Evolutionary conservation across 306 rosid species (phyloP).

Genomic region (Inga oerstediana): DNA sequence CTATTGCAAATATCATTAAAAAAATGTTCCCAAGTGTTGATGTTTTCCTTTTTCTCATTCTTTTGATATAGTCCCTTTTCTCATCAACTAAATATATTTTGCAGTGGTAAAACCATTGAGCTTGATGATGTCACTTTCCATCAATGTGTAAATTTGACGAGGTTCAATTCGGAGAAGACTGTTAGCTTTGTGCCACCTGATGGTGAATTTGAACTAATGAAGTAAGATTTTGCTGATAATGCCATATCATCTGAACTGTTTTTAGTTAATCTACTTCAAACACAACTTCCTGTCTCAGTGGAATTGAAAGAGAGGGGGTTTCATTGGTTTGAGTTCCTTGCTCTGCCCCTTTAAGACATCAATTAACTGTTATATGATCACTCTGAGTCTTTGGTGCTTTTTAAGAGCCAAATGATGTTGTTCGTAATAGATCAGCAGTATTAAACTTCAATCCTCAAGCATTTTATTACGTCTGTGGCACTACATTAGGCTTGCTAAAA

Average conservation of each 20-base stretch:
- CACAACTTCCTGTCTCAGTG: constrained; percentile 2
- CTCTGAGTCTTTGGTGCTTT: neutral
- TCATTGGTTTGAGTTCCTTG: constrained; percentile 3
- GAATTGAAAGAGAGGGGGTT: constrained; percentile 3
- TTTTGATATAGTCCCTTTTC: neutral
- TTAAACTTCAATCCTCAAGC: neutral
- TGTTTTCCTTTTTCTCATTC: neutral
- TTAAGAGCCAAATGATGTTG: neutral
- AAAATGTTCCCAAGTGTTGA: neutral
- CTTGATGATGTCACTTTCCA: constrained; percentile 94
- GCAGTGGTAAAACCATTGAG: constrained; percentile 91
- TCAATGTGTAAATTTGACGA: constrained; percentile 90
- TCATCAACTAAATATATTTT: constrained; percentile 26
- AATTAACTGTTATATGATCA: neutral
- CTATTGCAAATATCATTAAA: constrained; percentile 11
- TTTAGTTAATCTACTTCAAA: constrained; percentile 22
- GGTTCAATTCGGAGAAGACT: constrained; percentile 91
- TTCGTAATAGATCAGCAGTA: neutral
- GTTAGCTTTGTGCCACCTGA: constrained; percentile 98
- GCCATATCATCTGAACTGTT: neutral
- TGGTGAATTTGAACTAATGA: constrained; percentile 95
- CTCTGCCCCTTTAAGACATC: neutral
- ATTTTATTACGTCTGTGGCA: neutral
- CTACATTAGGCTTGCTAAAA: neutral
- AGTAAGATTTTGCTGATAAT: constrained; percentile 50